Evolutionary conservation across 371 early-diverging fungal genomes (phyloP).

Genomic region (Circinella minor): DNA sequence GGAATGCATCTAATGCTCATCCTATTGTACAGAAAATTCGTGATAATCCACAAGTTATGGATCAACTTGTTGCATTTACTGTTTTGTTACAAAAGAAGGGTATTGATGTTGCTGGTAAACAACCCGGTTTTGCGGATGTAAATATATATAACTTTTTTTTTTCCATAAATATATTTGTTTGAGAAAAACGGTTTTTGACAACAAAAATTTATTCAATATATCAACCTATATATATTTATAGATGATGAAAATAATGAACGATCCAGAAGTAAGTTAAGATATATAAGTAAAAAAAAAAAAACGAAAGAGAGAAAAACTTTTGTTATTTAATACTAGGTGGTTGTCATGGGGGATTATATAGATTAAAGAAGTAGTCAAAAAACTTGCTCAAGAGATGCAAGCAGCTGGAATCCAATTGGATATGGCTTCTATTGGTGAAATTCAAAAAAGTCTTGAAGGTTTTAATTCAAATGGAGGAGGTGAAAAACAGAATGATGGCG

Average conservation of each 20-base stretch:
- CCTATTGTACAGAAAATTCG: conserved; percentile 42
- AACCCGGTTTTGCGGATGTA: conserved; percentile 42
- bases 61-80: conserved; percentile 43
- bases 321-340: too few relatives aligned
- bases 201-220: background rate
- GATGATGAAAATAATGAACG: conserved; percentile 48
- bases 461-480: conserved; percentile 9
- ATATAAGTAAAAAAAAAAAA: background rate
- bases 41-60: conserved; percentile 42
- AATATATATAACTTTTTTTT: background rate
- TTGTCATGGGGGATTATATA: background rate
- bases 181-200: too few relatives aligned
- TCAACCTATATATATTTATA: background rate
- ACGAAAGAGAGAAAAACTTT: background rate
- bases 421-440: conserved; percentile 41
- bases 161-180: background rate
- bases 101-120: conserved; percentile 33
- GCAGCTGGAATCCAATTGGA: conserved; percentile 49
- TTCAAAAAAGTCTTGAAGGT: conserved; percentile 28
- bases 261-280: conserved; percentile 34
- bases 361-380: conserved; percentile 27
- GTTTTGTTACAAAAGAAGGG: conserved; percentile 39
- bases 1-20: conserved; percentile 17
- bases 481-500: conserved; percentile 21
- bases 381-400: conserved; percentile 39